A percentile compares a stretch with the other conserved stretches of the same genome.
Conservation (phyloP, 2,329 filamentous ascomycete genomes). For the Venturia aucupariae region DNA sequence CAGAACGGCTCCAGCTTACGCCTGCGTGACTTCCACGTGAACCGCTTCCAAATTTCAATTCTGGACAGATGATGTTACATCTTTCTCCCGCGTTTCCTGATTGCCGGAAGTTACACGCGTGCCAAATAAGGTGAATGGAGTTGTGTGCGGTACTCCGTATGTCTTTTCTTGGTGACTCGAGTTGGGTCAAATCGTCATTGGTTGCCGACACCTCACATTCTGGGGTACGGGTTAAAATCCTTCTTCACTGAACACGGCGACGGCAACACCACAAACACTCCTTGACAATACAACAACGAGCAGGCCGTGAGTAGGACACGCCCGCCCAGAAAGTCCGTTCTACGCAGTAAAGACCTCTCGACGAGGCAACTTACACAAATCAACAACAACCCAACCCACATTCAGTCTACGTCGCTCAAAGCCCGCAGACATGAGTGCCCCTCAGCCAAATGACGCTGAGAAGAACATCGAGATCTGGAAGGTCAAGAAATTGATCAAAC, state of each 20-base stretch:
- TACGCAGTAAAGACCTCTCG: background rate
- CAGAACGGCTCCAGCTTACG: too few species aligned
- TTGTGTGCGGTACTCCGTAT: background rate
- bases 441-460: constrained; percentile 85
- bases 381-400: background rate
- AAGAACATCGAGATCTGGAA: constrained; percentile 96
- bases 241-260: background rate
- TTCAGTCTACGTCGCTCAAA: background rate
- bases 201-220: background rate
- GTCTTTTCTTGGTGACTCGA: background rate
- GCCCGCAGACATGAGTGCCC: constrained; percentile 61
- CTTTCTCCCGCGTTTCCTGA: background rate
- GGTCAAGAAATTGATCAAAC: constrained; percentile 99
- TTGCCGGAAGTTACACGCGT: background rate
- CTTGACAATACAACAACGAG: background rate
- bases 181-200: background rate
- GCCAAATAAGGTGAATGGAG: background rate
- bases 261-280: background rate
- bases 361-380: background rate
- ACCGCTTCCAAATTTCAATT: too few species aligned
- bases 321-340: background rate
- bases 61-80: background rate
- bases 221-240: background rate
- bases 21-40: background rate
- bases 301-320: background rate